phyloP scores from a whole-genome alignment of 306 rosid species.

The Mimosa bimucronata region DNA sequence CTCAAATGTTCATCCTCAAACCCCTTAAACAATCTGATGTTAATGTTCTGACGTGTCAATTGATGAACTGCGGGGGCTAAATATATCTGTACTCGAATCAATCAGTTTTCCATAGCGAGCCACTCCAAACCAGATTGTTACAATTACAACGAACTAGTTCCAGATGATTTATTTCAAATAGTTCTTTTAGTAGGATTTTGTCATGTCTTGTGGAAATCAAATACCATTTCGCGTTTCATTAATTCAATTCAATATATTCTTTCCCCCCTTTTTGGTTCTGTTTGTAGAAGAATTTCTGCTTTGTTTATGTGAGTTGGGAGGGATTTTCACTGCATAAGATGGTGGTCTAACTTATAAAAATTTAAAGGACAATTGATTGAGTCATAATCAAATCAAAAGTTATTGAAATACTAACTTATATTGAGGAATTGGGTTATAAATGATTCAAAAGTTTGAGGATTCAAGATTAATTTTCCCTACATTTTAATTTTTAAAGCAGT shows the following conservation, averaged over 20 bases:
- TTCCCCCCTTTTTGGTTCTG: not conserved
- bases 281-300: not conserved
- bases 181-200: not conserved
- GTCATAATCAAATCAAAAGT: no score
- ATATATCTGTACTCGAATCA: not conserved
- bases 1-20: conserved; percentile 87
- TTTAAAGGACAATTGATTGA: no score
- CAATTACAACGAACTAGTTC: not conserved
- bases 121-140: not conserved
- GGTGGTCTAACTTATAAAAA: no score
- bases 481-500: no score
- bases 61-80: conserved; percentile 63
- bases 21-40: conserved; percentile 86
- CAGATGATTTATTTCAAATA: not conserved
- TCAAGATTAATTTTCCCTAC: no score
- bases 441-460: no score
- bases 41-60: conserved; percentile 62
- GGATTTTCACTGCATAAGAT: no score
- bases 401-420: no score
- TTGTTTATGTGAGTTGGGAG: no score
- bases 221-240: not conserved
- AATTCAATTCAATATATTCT: not conserved
- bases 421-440: no score
- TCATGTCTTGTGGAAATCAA: not conserved
- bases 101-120: not conserved